Percentiles rank a stretch among this genome's conserved stretches.
Conservation (phyloP, 106 monocot genomes). For the Ottelia alismoides region DNA sequence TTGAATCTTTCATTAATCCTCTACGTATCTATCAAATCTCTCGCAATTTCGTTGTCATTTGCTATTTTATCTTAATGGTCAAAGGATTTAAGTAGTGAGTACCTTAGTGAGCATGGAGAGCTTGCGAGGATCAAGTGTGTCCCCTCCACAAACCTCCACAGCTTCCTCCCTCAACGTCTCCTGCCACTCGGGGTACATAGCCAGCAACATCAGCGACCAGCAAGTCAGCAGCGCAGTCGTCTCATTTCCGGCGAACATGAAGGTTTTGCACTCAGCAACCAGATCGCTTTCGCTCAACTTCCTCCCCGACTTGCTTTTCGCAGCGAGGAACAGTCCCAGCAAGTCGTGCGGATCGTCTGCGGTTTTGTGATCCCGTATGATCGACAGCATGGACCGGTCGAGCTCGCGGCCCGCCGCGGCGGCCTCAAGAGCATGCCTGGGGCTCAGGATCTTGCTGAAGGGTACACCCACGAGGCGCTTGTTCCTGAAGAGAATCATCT, state of each 20-base stretch:
- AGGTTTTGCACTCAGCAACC: constrained; percentile 85
- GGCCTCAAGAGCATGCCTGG: constrained; percentile 15
- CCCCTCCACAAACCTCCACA: constrained; percentile 10
- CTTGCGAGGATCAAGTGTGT: constrained; percentile 17
- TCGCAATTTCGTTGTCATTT: too few species aligned
- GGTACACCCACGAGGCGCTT: constrained; percentile 70
- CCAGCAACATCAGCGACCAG: constrained; percentile 61
- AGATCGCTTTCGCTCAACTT: constrained; percentile 48
- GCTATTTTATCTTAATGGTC: too few species aligned
- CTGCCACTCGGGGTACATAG: constrained; percentile 67
- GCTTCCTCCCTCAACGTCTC: constrained; percentile 37
- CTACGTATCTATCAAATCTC: too few species aligned
- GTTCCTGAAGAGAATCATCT: constrained; percentile 36
- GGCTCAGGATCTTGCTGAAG: constrained; percentile 21
- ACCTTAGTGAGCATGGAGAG: constrained; percentile 53
- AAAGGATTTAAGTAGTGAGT: too few species aligned
- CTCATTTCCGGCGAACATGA: constrained; percentile 82
- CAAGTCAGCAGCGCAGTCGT: constrained; percentile 50
- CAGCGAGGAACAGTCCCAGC: constrained; percentile 41
- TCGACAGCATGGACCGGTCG: constrained; percentile 40
- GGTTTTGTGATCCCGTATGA: constrained; percentile 24
- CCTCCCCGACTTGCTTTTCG: constrained; percentile 18
- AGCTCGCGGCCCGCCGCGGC: constrained; percentile 58
- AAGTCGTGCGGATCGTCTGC: constrained; percentile 17
- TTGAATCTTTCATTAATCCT: too few species aligned